Evolutionary conservation across 345 rosid species (phyloP).

Genomic region (Physaria fendleri): DNA sequence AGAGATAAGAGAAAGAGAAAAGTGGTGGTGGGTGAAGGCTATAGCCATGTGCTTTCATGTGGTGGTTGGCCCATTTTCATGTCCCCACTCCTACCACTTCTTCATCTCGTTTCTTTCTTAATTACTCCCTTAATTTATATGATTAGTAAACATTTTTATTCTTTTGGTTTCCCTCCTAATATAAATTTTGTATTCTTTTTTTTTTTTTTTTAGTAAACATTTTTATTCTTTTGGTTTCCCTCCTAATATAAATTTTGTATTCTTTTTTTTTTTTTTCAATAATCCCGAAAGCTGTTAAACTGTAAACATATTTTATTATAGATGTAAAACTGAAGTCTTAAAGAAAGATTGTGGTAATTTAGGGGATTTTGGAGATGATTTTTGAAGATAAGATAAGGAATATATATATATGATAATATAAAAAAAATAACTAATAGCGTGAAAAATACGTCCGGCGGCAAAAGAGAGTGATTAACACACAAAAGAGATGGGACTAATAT

Average conservation of each 20-base stretch:
- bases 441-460: conserved; percentile 26
- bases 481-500: conserved; percentile 35
- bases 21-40: conserved; percentile 27
- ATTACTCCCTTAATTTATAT: background rate
- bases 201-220: too few species aligned
- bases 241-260: background rate
- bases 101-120: conserved; percentile 11
- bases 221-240: conserved; percentile 8
- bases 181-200: background rate
- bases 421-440: conserved; percentile 21
- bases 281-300: background rate
- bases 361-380: background rate
- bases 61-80: conserved; percentile 32
- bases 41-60: conserved; percentile 40
- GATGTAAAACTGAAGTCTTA: background rate
- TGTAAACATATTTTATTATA: background rate
- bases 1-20: conserved; percentile 21
- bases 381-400: too few species aligned
- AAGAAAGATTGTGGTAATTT: background rate
- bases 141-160: background rate
- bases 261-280: too few species aligned
- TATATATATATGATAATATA: background rate
- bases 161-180: conserved; percentile 9
- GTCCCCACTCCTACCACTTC: conserved; percentile 23
- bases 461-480: conserved; percentile 35